Evolutionary conservation across 805 yeast species (phyloP).

Genomic region (Jamesozyma rosinii): DNA sequence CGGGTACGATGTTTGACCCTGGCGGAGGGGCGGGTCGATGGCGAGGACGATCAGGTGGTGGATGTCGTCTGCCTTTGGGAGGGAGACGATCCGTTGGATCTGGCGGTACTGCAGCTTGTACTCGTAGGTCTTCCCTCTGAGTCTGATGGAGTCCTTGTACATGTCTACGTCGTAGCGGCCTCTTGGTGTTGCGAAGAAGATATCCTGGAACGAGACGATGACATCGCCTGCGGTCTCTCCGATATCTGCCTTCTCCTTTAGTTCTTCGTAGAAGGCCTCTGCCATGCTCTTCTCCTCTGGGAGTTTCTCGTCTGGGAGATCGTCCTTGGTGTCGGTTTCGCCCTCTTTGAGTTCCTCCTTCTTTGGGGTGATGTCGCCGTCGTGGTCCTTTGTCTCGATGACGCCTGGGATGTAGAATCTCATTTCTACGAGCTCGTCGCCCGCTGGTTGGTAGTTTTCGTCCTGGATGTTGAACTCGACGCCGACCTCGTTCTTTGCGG

Average conservation of each 20-base stretch:
- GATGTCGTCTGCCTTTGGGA: constrained; percentile 90
- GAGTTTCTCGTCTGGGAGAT: too few relatives aligned
- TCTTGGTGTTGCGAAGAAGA: constrained; percentile 90
- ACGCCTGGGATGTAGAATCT: constrained; percentile 90
- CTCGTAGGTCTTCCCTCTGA: constrained; percentile 96
- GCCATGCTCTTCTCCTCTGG: constrained; percentile 53
- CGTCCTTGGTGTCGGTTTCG: constrained; percentile 11
- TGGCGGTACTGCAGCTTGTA: constrained; percentile 87
- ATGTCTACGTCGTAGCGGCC: constrained; percentile 97
- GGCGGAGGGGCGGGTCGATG: constrained; percentile 93
- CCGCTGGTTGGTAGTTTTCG: constrained; percentile 54
- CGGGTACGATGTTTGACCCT: constrained; percentile 95
- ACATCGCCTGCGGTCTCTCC: constrained; percentile 94
- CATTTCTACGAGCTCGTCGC: constrained; percentile 94
- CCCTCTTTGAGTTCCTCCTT: constrained; percentile 16
- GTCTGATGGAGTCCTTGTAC: constrained; percentile 75
- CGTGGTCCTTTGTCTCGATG: constrained; percentile 42
- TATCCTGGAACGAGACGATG: constrained; percentile 83
- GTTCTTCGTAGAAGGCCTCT: constrained; percentile 75
- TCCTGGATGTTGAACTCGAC: constrained; percentile 65
- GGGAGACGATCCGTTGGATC: constrained; percentile 79
- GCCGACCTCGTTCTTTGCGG: constrained; percentile 89
- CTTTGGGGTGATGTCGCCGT: constrained; percentile 23
- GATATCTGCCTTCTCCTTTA: constrained; percentile 87
- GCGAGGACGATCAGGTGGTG: constrained; percentile 84